A percentile compares a stretch with the other conserved stretches of the same genome.
phyloP scores from a whole-genome alignment of 768 basidiomycete species.

The Phylloporus rhodoxanthus region DNA sequence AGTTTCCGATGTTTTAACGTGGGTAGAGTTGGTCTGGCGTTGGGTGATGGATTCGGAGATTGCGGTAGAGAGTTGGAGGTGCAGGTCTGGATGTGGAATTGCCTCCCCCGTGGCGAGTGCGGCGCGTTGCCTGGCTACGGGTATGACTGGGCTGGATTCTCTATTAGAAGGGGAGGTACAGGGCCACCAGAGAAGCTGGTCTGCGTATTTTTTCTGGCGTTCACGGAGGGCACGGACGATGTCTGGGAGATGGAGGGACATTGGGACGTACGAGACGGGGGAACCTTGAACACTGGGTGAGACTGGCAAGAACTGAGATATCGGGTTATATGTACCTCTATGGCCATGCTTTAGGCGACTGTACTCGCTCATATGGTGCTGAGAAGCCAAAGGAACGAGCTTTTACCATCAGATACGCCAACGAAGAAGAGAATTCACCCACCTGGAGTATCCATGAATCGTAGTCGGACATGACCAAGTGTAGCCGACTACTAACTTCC shows the following conservation, averaged over 20 bases:
- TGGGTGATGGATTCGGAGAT: conserved; percentile 40
- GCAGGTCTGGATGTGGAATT: conserved; percentile 29
- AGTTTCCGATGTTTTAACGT: conserved; percentile 65
- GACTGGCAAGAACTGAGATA: background rate
- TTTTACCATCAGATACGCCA: conserved; percentile 17
- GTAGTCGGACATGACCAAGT: conserved; percentile 8
- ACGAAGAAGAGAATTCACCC: background rate
- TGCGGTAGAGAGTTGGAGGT: conserved; percentile 48
- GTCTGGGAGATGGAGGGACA: conserved; percentile 58
- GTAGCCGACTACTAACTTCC: background rate
- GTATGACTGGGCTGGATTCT: conserved; percentile 13
- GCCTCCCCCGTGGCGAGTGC: conserved; percentile 17
- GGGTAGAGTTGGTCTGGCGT: background rate
- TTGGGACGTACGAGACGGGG: conserved; percentile 52
- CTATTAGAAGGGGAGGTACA: conserved; percentile 13
- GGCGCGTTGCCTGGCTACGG: conserved; percentile 19
- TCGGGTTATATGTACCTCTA: conserved; percentile 25
- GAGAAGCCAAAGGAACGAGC: conserved; percentile 59
- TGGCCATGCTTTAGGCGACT: conserved; percentile 62
- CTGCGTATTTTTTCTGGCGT: conserved; percentile 41
- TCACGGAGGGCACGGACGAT: conserved; percentile 47
- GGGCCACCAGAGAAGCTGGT: conserved; percentile 47
- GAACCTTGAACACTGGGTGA: conserved; percentile 36
- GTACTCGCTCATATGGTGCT: conserved; percentile 70
- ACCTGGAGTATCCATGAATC: conserved; percentile 22